Evolutionary conservation across 176 grass and related monocot genomes (phyloP), one percentile per base, ranked within the genome.

Genomic region (Paspalum vaginatum): DNA sequence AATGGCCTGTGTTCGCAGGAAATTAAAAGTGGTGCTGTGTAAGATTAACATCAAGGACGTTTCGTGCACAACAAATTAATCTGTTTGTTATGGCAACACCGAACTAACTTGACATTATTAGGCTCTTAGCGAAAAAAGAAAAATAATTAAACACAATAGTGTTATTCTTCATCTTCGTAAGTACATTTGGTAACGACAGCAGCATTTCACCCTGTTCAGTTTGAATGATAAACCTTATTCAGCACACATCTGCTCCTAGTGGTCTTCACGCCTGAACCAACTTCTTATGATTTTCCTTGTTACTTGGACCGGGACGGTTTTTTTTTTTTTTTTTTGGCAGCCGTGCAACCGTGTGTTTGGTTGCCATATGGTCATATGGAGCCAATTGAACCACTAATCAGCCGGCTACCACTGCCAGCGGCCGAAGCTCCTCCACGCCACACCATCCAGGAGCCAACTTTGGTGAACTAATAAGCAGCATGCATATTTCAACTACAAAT

Each of bases 31-130:
- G 38, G 18, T 57, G 9, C 20, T 24, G 13, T 58, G 43, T 8
- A 58, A 58, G 12, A 75, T 75, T 20, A 60, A 45, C 73, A 60
- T 75, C 73, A 75, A 59, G 1, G 39, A 44, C 57, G 57, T 39
- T 41, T 52, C 37, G 20, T 56, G 6, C 3, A 12, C 11, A 55
- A 0, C 10, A 5, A 68, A 26, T 9, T 15, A 44, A 22, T 44
- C 22, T 67, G 39, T 22, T 68, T n/a, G 11, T 13, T 56, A 7
- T 14, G 17, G 5, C 50, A 74, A 13, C 20, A 22, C 20, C 11
- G 0, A 46, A 68, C 65, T 45, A 43, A 43, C 6, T 44, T 5
- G 11, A 22, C 18, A 9, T 13, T 42, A 16, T n/a, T n/a, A n/a
- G 62, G 62, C 7, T 32, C 2, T 5, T 15, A 2, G 24, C 4